Percentiles rank a stretch among this genome's conserved stretches.
phyloP scores from a whole-genome alignment of 345 rosid genomes.

The Gossypium sturtianum region DNA sequence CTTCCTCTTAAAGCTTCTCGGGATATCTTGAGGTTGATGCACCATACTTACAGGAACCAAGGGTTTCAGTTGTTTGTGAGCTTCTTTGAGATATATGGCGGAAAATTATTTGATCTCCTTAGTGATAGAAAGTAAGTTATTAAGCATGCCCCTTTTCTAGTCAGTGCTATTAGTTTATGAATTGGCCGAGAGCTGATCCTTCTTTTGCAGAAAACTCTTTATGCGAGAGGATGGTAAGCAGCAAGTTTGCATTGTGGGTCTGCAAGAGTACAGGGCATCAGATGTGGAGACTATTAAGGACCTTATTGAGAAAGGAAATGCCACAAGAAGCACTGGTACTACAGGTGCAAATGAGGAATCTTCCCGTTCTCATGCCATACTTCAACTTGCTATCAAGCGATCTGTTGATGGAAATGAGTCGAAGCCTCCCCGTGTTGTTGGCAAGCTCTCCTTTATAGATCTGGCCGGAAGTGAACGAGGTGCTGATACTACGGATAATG shows the following conservation, averaged over 20 bases:
- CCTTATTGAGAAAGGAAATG: constrained; percentile 90
- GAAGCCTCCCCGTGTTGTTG: constrained; percentile 78
- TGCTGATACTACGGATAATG: constrained; percentile 98
- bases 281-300: constrained; percentile 92
- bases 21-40: constrained; percentile 94
- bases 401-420: constrained; percentile 73
- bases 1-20: constrained; percentile 91
- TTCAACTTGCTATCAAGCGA: constrained; percentile 92
- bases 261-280: constrained; percentile 89
- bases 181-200: constrained; percentile 15
- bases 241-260: constrained; percentile 96
- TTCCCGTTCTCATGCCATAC: constrained; percentile 98
- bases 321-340: constrained; percentile 91
- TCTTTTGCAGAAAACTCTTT: constrained; percentile 65
- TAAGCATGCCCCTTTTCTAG: constrained; percentile 1
- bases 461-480: constrained; percentile 99
- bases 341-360: constrained; percentile 99
- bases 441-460: constrained; percentile 96
- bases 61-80: constrained; percentile 91
- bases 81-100: constrained; percentile 96
- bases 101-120: constrained; percentile 89
- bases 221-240: constrained; percentile 99
- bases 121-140: constrained; percentile 86
- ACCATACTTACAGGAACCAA: constrained; percentile 90
- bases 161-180: neutral